Evolutionary conservation across 2,329 filamentous ascomycete species (phyloP), one percentile per base, ranked within the genome.

Genomic region (Xylaria sp.): DNA sequence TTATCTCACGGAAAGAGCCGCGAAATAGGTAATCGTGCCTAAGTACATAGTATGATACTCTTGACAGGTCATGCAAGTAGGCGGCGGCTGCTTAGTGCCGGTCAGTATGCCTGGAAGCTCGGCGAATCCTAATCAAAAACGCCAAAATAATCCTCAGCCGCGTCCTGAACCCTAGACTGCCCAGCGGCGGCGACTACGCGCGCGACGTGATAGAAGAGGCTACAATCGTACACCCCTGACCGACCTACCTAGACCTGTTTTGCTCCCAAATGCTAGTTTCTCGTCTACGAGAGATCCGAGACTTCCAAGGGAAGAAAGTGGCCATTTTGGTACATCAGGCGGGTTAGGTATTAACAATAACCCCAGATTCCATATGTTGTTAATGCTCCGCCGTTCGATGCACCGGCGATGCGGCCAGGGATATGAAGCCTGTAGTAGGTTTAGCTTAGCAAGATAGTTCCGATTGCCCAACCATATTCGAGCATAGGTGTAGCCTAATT

Each of bases 131-230:
- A 53, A 18, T n/a, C 28, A n/a, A 30, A 13, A 1, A 52, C 10
- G 28, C 48, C 20, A 43, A 52, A 50, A 32, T 52, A 20, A 20
- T 65, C 15, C 56, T 65, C 13, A 20, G 23, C 2, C 41, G 34
- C 28, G 46, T 60, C 13, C 28, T 65, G 3, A n/a, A 23, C 13
- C 55, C 56, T 10, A 45, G 10, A 23, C 13, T 59, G 10, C 50
- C 50, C 9, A n/a, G 28, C n/a, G 8, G 18, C 18, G 50, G 50
- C 50, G 30, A 53, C n/a, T 53, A 53, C n/a, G 28, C 30, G 50
- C 34, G 30, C 13, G 62, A 64, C 43, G 12, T 18, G 34, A 9
- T 18, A n/a, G 43, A 56, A 20, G 62, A 64, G 34, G 46, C n/a
- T n/a, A n/a, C n/a, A n/a, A n/a, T n/a, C n/a, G n/a, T 30, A 50